Percentiles rank a stretch among this genome's conserved stretches.
These are phyloP conservation scores for Euphorbia corollata DNA, from an alignment of 441 rosid genomes.

Conservation along the genomic window DNA sequence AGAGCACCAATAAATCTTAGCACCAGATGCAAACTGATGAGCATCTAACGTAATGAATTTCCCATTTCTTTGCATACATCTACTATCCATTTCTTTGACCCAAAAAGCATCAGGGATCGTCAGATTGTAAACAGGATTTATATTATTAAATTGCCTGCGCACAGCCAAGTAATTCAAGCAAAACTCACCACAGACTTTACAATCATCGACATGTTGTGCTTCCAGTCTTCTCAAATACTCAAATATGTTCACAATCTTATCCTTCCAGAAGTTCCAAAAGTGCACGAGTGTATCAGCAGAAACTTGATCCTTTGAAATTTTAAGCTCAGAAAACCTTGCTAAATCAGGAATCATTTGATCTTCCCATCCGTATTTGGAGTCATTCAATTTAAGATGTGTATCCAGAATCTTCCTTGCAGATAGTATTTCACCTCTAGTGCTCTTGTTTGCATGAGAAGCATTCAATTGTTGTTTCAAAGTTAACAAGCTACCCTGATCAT, in stretches of 20 bases:
- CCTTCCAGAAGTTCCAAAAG: conserved; percentile 27
- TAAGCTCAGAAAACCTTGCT: conserved; percentile 18
- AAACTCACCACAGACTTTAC: conserved; percentile 23
- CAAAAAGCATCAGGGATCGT: conserved; percentile 32
- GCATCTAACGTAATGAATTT: conserved; percentile 22
- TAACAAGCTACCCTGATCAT: conserved; percentile 18
- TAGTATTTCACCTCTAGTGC: conserved; percentile 35
- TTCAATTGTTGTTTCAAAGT: conserved; percentile 23
- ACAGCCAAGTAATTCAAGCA: conserved; percentile 44
- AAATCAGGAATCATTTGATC: conserved; percentile 26
- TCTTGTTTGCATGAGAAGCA: conserved; percentile 25
- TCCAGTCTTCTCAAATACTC: conserved; percentile 22
- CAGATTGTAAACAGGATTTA: conserved; percentile 21
- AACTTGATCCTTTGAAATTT: conserved; percentile 12
- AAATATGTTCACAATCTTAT: conserved; percentile 26
- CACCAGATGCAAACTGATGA: conserved; percentile 29
- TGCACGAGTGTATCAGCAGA: conserved; percentile 11
- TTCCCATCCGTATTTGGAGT: conserved; percentile 25
- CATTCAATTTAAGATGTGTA: conserved; percentile 23
- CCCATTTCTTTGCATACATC: conserved; percentile 9
- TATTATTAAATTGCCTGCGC: conserved; percentile 21
- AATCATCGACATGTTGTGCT: conserved; percentile 14
- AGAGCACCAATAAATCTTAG: conserved; percentile 31
- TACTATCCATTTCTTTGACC: conserved; percentile 19
- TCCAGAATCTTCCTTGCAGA: conserved; percentile 40